A percentile compares a stretch with the other conserved stretches of the same genome.
These are phyloP conservation scores for Paecilomyces sp. DNA, from an alignment of 2,329 filamentous ascomycete genomes.

Conservation along the genomic window DNA sequence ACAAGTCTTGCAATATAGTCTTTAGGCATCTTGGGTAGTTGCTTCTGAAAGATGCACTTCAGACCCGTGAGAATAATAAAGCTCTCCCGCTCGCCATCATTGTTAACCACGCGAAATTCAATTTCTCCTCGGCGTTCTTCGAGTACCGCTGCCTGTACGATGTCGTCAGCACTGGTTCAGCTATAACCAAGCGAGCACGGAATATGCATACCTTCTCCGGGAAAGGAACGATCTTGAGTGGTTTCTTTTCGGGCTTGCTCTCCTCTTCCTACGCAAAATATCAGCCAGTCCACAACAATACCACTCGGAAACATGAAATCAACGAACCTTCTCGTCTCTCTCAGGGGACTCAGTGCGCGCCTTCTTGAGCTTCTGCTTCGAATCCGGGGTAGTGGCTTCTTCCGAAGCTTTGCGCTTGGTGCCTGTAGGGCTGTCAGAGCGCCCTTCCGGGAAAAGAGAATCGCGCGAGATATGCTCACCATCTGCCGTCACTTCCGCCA, in stretches of 20 bases:
- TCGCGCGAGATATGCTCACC: conserved; percentile 18
- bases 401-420: conserved; percentile 46
- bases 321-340: conserved; percentile 24
- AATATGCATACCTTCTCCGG: conserved; percentile 65
- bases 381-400: conserved; percentile 37
- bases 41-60: conserved; percentile 98
- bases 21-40: conserved; percentile 98
- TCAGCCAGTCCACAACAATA: not conserved
- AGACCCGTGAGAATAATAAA: conserved; percentile 91
- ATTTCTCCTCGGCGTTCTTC: conserved; percentile 94
- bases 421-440: conserved; percentile 15
- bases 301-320: not conserved
- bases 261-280: conserved; percentile 30
- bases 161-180: conserved; percentile 15
- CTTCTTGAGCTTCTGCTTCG: conserved; percentile 40
- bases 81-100: conserved; percentile 80
- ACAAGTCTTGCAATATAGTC: conserved; percentile 97
- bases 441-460: not conserved
- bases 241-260: conserved; percentile 40
- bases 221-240: conserved; percentile 65
- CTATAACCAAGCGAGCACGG: not conserved
- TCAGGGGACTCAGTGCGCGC: conserved; percentile 42
- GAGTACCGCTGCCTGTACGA: conserved; percentile 66
- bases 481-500: conserved; percentile 21
- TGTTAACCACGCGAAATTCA: conserved; percentile 96